Conservation (phyloP, 495 filamentous ascomycete species). For the Recurvomyces mirabilis region DNA sequence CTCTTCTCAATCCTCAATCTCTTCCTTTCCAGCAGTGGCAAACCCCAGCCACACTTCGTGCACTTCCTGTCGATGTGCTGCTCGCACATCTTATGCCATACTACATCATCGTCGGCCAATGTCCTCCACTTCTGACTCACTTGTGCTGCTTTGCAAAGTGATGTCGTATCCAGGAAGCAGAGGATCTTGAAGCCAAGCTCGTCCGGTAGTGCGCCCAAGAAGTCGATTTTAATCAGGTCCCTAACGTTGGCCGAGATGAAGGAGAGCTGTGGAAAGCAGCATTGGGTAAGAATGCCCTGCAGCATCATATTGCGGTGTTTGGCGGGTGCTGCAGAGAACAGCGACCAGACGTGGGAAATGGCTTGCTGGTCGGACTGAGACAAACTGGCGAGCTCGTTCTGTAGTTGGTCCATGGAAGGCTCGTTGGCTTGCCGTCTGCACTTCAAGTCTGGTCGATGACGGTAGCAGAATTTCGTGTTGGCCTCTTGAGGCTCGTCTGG, state of each 20-base stretch:
- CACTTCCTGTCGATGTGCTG: slow-evolving; percentile 97
- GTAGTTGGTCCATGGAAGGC: slow-evolving; percentile 87
- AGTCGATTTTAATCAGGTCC: slow-evolving; percentile 93
- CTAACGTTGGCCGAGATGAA: slow-evolving; percentile 75
- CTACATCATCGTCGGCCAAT: slow-evolving; percentile 88
- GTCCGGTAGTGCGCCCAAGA: slow-evolving; percentile 72
- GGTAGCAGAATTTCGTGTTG: slow-evolving; percentile 91
- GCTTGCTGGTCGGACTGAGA: slow-evolving; percentile 78
- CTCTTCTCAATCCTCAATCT: slow-evolving; percentile 76
- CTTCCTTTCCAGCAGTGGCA: slow-evolving; percentile 82
- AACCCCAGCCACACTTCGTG: slow-evolving; percentile 90
- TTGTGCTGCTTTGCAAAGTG: slow-evolving; percentile 94
- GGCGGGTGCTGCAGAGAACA: slow-evolving; percentile 89
- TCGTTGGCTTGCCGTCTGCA: slow-evolving; percentile 87
- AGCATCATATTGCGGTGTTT: slow-evolving; percentile 93
- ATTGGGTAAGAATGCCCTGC: slow-evolving; percentile 86
- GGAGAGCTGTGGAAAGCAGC: slow-evolving; percentile 94
- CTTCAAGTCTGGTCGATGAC: slow-evolving; percentile 87
- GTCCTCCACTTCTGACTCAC: slow-evolving; percentile 80
- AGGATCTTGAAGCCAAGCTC: slow-evolving; percentile 91
- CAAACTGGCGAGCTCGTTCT: slow-evolving; percentile 72
- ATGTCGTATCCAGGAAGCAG: slow-evolving; percentile 83
- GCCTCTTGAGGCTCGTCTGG: slow-evolving; percentile 33
- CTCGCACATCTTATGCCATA: slow-evolving; percentile 98
- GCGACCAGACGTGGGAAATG: slow-evolving; percentile 90